A percentile compares a stretch with the other conserved stretches of the same genome.
Conservation (phyloP, 163 green algal species). For the Chlamydomonas reinhardtii region DNA sequence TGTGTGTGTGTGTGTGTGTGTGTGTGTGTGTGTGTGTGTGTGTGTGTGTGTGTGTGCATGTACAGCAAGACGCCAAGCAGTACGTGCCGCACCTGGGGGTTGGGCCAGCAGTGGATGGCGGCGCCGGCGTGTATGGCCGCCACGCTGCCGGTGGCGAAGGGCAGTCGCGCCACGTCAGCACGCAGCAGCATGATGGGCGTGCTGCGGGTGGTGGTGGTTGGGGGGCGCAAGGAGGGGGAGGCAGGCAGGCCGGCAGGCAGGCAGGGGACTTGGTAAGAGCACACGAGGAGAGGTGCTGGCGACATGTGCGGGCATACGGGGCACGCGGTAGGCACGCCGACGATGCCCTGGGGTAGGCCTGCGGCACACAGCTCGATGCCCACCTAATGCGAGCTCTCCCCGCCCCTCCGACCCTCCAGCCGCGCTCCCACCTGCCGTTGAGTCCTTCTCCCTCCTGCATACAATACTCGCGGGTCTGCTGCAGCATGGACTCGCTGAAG, state of each 20-base stretch:
- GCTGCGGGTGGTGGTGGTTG: conserved; percentile 37
- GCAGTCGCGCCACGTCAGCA: conserved; percentile 91
- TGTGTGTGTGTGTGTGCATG: background rate
- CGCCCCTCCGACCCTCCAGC: background rate
- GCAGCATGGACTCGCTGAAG: conserved; percentile 94
- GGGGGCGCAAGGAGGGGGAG: background rate
- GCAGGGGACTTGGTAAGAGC: background rate
- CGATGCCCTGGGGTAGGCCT: too few species aligned
- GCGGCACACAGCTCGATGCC: too few species aligned
- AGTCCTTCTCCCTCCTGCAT: background rate
- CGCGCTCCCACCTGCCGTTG: conserved; percentile 6
- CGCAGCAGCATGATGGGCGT: conserved; percentile 80
- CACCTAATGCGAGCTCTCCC: too few species aligned
- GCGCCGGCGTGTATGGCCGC: conserved; percentile 94
- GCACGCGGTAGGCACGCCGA: too few species aligned
- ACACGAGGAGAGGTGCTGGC: too few species aligned
- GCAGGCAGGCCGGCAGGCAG: too few species aligned
- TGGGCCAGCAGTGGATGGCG: conserved; percentile 96
- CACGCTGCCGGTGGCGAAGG: conserved; percentile 89
- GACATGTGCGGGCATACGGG: too few species aligned
- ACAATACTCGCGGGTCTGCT: conserved; percentile 77
- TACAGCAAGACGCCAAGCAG: background rate
- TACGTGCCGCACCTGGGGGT: conserved; percentile 53
- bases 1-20: too few species aligned
- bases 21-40: too few species aligned